Evolutionary conservation across 2,329 filamentous ascomycete species (phyloP).

Genomic region (Fusarium solani-melongenae): DNA sequence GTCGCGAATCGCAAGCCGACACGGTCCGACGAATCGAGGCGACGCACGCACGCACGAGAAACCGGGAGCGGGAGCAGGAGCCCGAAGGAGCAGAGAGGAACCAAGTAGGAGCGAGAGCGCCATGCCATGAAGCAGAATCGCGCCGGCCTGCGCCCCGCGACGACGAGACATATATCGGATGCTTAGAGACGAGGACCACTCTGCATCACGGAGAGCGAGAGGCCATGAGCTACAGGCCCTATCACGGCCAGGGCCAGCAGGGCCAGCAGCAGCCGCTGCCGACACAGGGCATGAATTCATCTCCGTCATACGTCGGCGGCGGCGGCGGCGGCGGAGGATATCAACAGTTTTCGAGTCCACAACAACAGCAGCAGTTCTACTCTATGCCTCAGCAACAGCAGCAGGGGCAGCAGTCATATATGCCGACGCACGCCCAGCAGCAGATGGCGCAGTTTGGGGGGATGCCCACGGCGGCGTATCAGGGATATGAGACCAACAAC

Average conservation of each 20-base stretch:
- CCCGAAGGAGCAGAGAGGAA: slow-evolving; percentile 9
- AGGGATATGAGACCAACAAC: slow-evolving; percentile 37
- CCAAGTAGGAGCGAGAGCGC: neutral
- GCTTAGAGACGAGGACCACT: slow-evolving; percentile 25
- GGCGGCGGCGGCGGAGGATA: slow-evolving; percentile 23
- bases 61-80: neutral
- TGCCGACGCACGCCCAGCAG: slow-evolving; percentile 36
- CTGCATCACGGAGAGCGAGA: slow-evolving; percentile 22
- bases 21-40: slow-evolving; percentile 8
- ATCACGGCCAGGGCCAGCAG: slow-evolving; percentile 43
- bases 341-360: slow-evolving; percentile 45
- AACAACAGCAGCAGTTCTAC: slow-evolving; percentile 43
- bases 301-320: slow-evolving; percentile 30
- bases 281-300: slow-evolving; percentile 34
- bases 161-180: slow-evolving; percentile 35
- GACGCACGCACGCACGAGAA: neutral
- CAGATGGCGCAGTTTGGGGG: slow-evolving; percentile 41
- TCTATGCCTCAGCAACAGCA: slow-evolving; percentile 32
- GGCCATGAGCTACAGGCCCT: slow-evolving; percentile 52
- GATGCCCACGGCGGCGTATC: slow-evolving; percentile 35
- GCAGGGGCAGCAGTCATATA: slow-evolving; percentile 40
- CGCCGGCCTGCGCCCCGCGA: slow-evolving; percentile 45
- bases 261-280: slow-evolving; percentile 41
- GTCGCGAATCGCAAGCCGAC: neutral
- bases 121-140: slow-evolving; percentile 43